phyloP scores from a whole-genome alignment of 495 filamentous ascomycete genomes.

The Gamarada debralockiae region DNA sequence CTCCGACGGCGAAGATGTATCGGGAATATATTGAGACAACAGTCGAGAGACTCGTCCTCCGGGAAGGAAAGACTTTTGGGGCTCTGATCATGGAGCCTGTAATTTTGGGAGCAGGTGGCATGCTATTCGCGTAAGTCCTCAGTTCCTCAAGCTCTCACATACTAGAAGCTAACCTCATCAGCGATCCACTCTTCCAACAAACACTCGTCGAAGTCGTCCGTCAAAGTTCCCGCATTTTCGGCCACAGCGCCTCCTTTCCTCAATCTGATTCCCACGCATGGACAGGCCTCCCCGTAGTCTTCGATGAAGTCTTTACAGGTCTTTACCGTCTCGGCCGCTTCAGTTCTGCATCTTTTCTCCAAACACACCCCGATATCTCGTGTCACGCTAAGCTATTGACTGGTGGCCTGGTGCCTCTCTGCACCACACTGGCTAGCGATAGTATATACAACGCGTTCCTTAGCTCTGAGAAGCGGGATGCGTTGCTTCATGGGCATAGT shows the following conservation, averaged over 20 bases:
- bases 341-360: constrained; percentile 61
- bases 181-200: constrained; percentile 74
- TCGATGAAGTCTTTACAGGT: constrained; percentile 81
- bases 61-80: constrained; percentile 62
- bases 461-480: constrained; percentile 63
- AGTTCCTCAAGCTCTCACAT: not conserved
- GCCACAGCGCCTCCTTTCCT: constrained; percentile 16
- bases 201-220: constrained; percentile 61
- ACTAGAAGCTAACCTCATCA: constrained; percentile 27
- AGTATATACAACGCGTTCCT: constrained; percentile 68
- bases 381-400: constrained; percentile 78
- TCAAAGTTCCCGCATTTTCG: constrained; percentile 46
- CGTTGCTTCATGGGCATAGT: constrained; percentile 74
- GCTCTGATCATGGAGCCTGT: constrained; percentile 73
- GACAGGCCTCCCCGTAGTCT: constrained; percentile 69
- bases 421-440: constrained; percentile 63
- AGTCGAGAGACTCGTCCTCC: constrained; percentile 43
- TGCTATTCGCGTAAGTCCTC: constrained; percentile 62
- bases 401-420: constrained; percentile 71
- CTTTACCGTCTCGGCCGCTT: constrained; percentile 71
- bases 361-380: constrained; percentile 61
- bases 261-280: constrained; percentile 35
- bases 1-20: constrained; percentile 43
- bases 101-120: constrained; percentile 72
- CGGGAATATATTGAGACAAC: constrained; percentile 49